Base-by-base conservation (phyloP, 1,284 basidiomycete genomes). In the Exobasidium cylindrosporum region DNA sequence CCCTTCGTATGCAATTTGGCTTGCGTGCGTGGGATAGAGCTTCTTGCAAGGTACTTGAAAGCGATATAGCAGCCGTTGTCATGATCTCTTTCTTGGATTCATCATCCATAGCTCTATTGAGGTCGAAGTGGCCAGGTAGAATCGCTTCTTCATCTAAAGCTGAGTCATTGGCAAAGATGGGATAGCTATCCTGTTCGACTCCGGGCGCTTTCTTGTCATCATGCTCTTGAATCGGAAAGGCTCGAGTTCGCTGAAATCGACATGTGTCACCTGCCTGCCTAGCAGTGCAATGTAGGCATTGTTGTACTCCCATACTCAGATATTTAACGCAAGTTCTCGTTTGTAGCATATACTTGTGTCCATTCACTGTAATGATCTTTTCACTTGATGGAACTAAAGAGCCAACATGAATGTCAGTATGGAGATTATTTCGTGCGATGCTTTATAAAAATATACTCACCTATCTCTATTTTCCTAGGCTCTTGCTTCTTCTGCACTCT, bases 21-120 rank as follows among this genome's bases (percentile, higher is more conserved):
- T 54, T 58, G 5, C 29, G 40, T 3, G 70, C 68, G 44, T 72
- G 70, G 10, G 47, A n/a, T 17, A 66, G 58, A 53, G 68, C 70
- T 4, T 43, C 47, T 17, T 63, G 45, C 4, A 72, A 62, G 3
- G 63, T 55, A 2, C 61, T 58, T 6, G 64, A 54, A 0, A 72
- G 61, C 4, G 66, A 57, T n/a, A 40, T 61, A 5, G 66, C 64
- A 7, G 60, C 62, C 6, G 59, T 59, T 1, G 40, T 23, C 45
- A 63, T 54, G 4, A 64, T 43, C n/a, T 46, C 23, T 53, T 5
- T 55, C 1, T 35, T 14, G 21, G 14, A 57, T 7, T n/a, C 21
- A 23, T n/a, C 30, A 40, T 50, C 59, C 46, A 68, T 63, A 1
- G 59, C 21, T 29, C 63, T 52, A 35, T 57, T 49, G 3, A 58